Conservation (phyloP, 768 basidiomycete genomes). For the Pisolithus tinctorius region DNA sequence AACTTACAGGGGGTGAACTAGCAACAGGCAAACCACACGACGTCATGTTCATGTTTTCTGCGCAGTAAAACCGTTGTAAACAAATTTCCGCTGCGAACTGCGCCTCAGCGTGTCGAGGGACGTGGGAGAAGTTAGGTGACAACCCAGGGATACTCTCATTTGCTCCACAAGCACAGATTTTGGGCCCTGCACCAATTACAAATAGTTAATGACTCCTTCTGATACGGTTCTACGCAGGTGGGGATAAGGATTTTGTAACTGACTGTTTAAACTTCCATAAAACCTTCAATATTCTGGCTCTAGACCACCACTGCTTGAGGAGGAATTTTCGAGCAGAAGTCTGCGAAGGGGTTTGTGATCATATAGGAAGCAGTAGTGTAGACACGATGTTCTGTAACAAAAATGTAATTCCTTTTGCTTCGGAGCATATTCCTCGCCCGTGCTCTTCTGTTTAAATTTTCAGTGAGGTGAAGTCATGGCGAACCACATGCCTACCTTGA, state of each 20-base stretch:
- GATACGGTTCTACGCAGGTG: neutral
- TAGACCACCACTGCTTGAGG: neutral
- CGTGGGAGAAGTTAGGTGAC: neutral
- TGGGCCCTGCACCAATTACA: neutral
- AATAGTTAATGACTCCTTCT: neutral
- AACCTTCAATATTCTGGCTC: neutral
- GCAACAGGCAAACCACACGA: neutral
- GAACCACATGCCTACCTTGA: too few species aligned
- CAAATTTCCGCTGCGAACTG: neutral
- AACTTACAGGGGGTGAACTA: neutral
- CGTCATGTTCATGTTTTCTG: neutral
- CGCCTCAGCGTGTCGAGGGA: neutral
- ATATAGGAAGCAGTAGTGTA: neutral
- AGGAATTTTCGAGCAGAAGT: neutral
- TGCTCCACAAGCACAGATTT: neutral
- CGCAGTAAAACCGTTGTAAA: neutral
- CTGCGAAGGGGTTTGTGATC: neutral
- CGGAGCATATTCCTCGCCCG: neutral
- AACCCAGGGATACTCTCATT: neutral
- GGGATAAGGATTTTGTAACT: neutral
- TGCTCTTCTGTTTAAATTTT: neutral
- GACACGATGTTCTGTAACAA: neutral
- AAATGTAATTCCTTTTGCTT: neutral
- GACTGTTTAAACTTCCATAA: slow-evolving; percentile 1
- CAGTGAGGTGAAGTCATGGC: neutral